phyloP scores from a whole-genome alignment of 176 grass and related monocot species.

The Zoysia pacifica region DNA sequence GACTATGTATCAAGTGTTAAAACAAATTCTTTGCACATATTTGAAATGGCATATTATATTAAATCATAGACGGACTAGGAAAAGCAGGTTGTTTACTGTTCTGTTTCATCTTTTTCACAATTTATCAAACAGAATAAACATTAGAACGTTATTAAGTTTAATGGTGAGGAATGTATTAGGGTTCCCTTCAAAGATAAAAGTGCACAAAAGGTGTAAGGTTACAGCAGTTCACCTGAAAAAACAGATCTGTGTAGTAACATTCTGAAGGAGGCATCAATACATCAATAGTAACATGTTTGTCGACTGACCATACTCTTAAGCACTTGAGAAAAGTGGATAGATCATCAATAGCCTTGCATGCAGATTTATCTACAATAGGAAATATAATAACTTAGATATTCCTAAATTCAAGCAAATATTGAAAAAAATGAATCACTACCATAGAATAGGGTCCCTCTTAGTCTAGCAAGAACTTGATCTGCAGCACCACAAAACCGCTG shows the following conservation, averaged over 20 bases:
- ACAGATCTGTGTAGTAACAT: constrained; percentile 71
- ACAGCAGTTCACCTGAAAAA: constrained; percentile 78
- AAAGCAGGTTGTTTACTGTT: background rate
- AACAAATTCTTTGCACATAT: constrained; percentile 18
- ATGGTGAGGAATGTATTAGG: background rate
- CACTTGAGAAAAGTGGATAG: constrained; percentile 73
- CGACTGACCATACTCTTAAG: constrained; percentile 76
- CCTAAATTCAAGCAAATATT: constrained; percentile 23
- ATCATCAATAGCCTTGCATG: constrained; percentile 89
- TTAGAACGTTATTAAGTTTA: constrained; percentile 20
- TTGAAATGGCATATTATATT: constrained; percentile 8
- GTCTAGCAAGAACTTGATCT: constrained; percentile 87
- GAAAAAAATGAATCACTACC: constrained; percentile 56
- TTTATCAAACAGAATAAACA: background rate
- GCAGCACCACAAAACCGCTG: constrained; percentile 84
- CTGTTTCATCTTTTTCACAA: constrained; percentile 2
- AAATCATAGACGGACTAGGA: constrained; percentile 18
- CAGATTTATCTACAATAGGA: constrained; percentile 70
- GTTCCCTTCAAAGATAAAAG: constrained; percentile 16
- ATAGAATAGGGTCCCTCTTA: constrained; percentile 81
- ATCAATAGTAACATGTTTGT: constrained; percentile 75
- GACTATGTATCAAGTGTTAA: constrained; percentile 4
- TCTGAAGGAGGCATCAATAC: constrained; percentile 97
- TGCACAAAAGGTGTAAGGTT: constrained; percentile 4
- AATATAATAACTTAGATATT: constrained; percentile 25